phyloP scores from a whole-genome alignment of 495 filamentous ascomycete genomes.

The Penicillium antarcticum region DNA sequence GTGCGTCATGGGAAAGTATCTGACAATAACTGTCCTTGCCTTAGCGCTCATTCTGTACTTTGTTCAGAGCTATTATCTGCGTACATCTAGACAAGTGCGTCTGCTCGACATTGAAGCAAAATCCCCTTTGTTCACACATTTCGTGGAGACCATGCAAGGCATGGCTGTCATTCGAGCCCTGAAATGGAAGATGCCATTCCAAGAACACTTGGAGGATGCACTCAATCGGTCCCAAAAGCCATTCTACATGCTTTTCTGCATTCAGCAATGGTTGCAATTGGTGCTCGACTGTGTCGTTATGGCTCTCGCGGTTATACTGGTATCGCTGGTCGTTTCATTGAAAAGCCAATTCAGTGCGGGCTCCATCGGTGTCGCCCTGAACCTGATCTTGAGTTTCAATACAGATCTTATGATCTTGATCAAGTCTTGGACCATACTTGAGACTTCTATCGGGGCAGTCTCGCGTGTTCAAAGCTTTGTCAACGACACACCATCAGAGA shows the following conservation, averaged over 20 bases:
- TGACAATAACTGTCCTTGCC: conserved; percentile 7
- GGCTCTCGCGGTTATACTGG: conserved; percentile 29
- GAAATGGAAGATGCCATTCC: conserved; percentile 27
- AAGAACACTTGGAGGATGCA: conserved; percentile 8
- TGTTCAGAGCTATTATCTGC: too few species aligned
- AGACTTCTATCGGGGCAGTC: conserved; percentile 26
- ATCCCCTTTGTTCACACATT: too few species aligned
- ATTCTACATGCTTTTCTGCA: conserved; percentile 37
- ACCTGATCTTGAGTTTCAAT: conserved; percentile 18
- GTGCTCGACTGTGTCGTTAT: conserved; percentile 40
- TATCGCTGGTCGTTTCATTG: conserved; percentile 12
- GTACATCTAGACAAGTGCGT: too few species aligned
- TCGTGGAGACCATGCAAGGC: conserved; percentile 10
- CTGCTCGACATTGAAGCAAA: too few species aligned
- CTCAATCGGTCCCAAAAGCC: conserved; percentile 36
- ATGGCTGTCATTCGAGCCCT: conserved; percentile 47
- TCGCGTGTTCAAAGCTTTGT: conserved; percentile 18
- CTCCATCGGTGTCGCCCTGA: conserved; percentile 19
- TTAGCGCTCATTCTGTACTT: not conserved
- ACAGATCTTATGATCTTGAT: conserved; percentile 5
- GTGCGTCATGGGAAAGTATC: conserved; percentile 25
- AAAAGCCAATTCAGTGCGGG: conserved; percentile 11
- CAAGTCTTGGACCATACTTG: conserved; percentile 16
- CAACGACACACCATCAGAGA: conserved; percentile 10
- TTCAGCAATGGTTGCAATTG: conserved; percentile 41